Conservation (phyloP, 2,329 filamentous ascomycete species). For the Aspergillus flavus region DNA sequence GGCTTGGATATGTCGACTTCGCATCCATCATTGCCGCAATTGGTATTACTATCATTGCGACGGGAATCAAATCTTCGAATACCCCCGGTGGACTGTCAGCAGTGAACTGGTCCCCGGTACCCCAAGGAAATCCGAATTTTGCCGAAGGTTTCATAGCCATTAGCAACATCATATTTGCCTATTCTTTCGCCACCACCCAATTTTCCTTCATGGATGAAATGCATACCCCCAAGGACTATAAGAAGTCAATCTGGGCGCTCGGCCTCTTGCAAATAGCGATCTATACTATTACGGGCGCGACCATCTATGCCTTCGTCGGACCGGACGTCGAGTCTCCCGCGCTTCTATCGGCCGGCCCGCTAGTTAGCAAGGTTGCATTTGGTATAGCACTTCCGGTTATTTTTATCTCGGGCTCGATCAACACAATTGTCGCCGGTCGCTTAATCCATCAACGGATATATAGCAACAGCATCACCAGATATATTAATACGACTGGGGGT, state of each 20-base stretch:
- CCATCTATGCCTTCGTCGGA: constrained; percentile 32
- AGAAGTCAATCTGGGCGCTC: constrained; percentile 4
- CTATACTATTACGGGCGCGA: constrained; percentile 4
- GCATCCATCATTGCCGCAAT: background rate
- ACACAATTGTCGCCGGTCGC: background rate
- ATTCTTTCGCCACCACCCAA: constrained; percentile 36
- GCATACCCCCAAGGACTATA: constrained; percentile 7
- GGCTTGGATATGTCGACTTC: background rate
- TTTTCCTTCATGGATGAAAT: constrained; percentile 6
- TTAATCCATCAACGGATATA: background rate
- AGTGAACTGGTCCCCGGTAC: constrained; percentile 11
- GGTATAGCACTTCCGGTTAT: background rate
- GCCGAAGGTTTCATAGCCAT: constrained; percentile 26
- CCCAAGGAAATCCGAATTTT: constrained; percentile 22
- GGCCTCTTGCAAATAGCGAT: constrained; percentile 3
- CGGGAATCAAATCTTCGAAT: background rate
- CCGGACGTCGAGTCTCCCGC: constrained; percentile 28
- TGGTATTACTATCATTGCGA: background rate
- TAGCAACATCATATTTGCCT: constrained; percentile 34
- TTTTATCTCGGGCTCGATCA: background rate
- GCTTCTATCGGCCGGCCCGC: constrained; percentile 30
- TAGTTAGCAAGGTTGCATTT: background rate
- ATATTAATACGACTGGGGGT: background rate
- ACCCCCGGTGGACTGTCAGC: background rate
- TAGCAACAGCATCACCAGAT: background rate